Base-by-base conservation (phyloP, 2,329 filamentous ascomycete genomes). In the Rhytidhysteron rufulum region DNA sequence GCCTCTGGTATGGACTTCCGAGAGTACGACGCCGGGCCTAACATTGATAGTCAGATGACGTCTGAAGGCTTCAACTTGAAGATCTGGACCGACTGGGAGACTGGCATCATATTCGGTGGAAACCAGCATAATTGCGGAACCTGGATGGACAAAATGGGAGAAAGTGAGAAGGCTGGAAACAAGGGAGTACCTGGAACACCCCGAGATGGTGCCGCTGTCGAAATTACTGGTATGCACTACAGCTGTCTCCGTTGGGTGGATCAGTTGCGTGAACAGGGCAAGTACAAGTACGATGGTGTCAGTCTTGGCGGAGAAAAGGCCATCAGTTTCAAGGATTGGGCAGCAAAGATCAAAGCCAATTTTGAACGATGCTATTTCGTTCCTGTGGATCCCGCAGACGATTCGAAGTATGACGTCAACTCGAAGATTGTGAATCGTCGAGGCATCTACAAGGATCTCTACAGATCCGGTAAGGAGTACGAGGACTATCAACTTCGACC, bases 61-160 rank as follows among this genome's bases (percentile, higher is more conserved):
- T 78, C 87, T 4, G 84, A 89, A 56, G 93, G 93, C 0, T 98
- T 98, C 73, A 82, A 96, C 58, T 88, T 95, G 49, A 83, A 93
- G 44, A 85, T 97, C 52, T 80, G 86, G 44, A 87, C 95, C 9
- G 91, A 98, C 62, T 97, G 91, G 91, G 72, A 78, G 22, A 93
- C 82, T 4, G 94, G 93, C 17, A 79, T 98, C 48, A 83, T 98
- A 42, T 95, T 94, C 57, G 93, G 94, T 41, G 93, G 94, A 24
- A 97, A 88, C 58, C 90, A 96, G 60, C 77, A 72, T 68, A 98
- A 98, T 66, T 98, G 94, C 55, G 93, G 93, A 38, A 98, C 93
- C 1, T 98, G 93, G 93, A 96, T 96, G 89, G 93, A 98, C 74
- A 98, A 98, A 77, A 98, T 98, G 93, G 93, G 93, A n/a, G 93